These are phyloP conservation scores for Sporothrix brasiliensis DNA, from an alignment of 2,329 filamentous ascomycete species.

Conservation along the genomic window DNA sequence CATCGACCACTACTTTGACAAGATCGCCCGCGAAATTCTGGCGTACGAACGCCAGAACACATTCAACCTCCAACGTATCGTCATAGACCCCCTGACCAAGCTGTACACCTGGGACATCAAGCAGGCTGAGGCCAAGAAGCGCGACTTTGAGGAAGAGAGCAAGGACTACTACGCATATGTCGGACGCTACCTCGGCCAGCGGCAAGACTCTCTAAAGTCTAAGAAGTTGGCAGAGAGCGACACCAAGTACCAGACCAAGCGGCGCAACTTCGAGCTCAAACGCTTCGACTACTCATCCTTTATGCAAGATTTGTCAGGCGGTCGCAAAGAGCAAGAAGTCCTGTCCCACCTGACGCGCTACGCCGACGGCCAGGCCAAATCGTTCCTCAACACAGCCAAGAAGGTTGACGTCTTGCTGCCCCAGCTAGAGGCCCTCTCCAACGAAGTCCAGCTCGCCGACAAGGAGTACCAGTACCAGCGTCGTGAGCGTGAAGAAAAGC, in stretches of 20 bases:
- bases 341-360: slow-evolving; percentile 92
- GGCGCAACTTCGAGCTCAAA: slow-evolving; percentile 93
- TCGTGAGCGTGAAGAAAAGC: slow-evolving; percentile 93
- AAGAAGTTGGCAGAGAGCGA: slow-evolving; percentile 96
- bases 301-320: slow-evolving; percentile 98
- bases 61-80: slow-evolving; percentile 81
- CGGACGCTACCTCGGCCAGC: slow-evolving; percentile 90
- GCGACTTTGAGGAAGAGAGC: slow-evolving; percentile 98
- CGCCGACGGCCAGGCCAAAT: slow-evolving; percentile 84
- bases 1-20: slow-evolving; percentile 97
- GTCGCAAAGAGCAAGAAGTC: slow-evolving; percentile 97
- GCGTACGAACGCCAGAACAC: slow-evolving; percentile 84
- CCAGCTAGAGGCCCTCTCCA: slow-evolving; percentile 83
- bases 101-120: slow-evolving; percentile 97
- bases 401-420: slow-evolving; percentile 86
- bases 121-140: slow-evolving; percentile 93
- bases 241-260: slow-evolving; percentile 92
- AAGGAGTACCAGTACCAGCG: slow-evolving; percentile 96
- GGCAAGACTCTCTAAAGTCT: slow-evolving; percentile 92
- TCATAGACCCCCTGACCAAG: slow-evolving; percentile 91
- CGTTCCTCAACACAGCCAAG: slow-evolving; percentile 79
- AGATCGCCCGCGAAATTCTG: slow-evolving; percentile 89
- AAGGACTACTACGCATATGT: slow-evolving; percentile 98
- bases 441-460: slow-evolving; percentile 88
- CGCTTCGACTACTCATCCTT: slow-evolving; percentile 99